Evolutionary conservation across 129 eudicot species (phyloP), one percentile per base, ranked within the genome.

Genomic region (Ambrosia trifida): DNA sequence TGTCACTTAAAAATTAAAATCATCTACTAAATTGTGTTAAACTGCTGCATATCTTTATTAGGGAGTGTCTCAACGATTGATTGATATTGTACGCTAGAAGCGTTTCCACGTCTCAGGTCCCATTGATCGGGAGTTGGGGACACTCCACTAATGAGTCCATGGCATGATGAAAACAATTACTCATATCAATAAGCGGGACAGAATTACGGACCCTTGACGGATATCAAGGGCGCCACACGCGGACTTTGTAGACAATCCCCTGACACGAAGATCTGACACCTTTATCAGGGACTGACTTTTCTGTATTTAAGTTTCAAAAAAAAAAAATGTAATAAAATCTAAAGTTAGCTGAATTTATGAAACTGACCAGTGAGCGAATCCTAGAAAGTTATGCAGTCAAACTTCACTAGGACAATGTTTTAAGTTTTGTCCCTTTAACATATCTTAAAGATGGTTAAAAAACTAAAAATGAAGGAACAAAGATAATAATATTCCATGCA

Each of bases 1-100:
- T 66, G 28, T 89, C 93, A 61, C n/a, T n/a, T n/a, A n/a, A n/a
- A n/a, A n/a, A n/a, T 38, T 78, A 33, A 81, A 54, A 53, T 89
- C 94, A 53, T 82, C 79, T 32, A 86, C 79, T 2, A 84, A 84
- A 2, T 40, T 40, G 44, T 1, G 44, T 10, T 40, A 6, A 40
- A 7, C 2, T 10, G 44, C 11, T 40, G 44, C 11, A 2, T 40
- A 40, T 40, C 44, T n/a, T n/a, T n/a, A 6, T 40, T 40, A 40
- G 9, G 44, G 41, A 36, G 41, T 36, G 41, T 36, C 41, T 36
- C 6, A 40, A 7, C 44, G 44, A 40, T 40, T 40, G 44, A 40
- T 40, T 40, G 44, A 40, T 40, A 40, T 40, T 7, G 44, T 40
- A 40, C 44, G 6, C 44, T 40, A 40, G 44, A 40, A 40, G 44